Base-by-base conservation (phyloP, 108 stramenopile species). In the Cyclotella baltica region DNA sequence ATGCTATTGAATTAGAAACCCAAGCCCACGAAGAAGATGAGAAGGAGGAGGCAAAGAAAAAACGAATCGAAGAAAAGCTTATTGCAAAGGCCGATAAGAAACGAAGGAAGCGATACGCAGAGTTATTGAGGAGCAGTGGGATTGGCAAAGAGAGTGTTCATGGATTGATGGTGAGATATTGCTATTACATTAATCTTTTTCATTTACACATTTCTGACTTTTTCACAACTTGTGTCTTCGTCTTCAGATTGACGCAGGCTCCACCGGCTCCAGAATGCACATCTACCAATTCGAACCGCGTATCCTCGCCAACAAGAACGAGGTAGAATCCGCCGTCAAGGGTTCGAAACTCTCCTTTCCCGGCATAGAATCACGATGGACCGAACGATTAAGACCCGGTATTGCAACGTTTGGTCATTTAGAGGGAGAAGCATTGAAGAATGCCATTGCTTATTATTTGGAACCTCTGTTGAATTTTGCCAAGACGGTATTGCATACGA, bases 251-350 rank as follows among this genome's bases (percentile, higher is more conserved):
- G 97, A 98, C 76, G 96, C 96, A 20, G 97, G 98, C 13, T 90
- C 89, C 67, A 90, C 86, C 8, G 98, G 98, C 40, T 88, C 86
- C 37, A 83, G 98, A 18, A 81, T 98, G 75, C 98, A 98, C 75
- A 73, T 98, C 9, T 98, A 94, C 70, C 88, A 97, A 80, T 97
- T 84, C 77, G 79, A 87, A 48, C 86, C 89, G 15, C 77, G 93
- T 8, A 61, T 90, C 0, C 77, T 95, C 29, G 62, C 66, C 15
- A 73, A 72, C 48, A 62, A 83, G 22, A 37, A 75, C 20, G 88
- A 91, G 29, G 81, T 87, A 22, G 56, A 63, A 29, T 61, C 56
- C 2, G 89, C 85, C 30, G 87, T 90, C 3, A 34, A 76, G 18
- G 89, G 89, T 13, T 46, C 62, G 20, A 89, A 89, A 63, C 65